Conservation (phyloP, 306 rosid genomes). For the Casuarina cunninghamiana region DNA sequence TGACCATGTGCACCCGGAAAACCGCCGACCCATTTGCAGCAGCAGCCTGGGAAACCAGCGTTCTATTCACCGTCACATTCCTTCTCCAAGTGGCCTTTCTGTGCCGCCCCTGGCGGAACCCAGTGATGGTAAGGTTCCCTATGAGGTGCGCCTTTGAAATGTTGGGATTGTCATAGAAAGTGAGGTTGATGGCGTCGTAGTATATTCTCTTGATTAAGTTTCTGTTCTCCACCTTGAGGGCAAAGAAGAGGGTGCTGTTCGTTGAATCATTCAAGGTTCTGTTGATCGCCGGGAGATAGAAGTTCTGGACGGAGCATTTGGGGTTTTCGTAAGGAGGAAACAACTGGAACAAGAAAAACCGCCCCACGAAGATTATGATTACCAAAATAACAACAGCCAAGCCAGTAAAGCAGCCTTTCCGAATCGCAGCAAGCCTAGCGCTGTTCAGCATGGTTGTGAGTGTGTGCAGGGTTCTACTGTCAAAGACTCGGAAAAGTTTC, state of each 20-base stretch:
- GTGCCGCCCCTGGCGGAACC: slow-evolving; percentile 72
- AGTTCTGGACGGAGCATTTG: slow-evolving; percentile 32
- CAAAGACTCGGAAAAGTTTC: not conserved
- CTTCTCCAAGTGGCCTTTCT: slow-evolving; percentile 42
- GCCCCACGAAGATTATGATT: too few relatives aligned
- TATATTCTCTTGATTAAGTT: slow-evolving; percentile 72
- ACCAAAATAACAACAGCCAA: too few relatives aligned
- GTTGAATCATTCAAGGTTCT: slow-evolving; percentile 30
- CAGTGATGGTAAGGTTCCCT: slow-evolving; percentile 24
- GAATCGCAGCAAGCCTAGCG: too few relatives aligned
- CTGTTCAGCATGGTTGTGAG: too few relatives aligned
- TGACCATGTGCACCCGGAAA: slow-evolving; percentile 54
- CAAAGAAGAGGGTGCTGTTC: slow-evolving; percentile 41
- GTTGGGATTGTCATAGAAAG: slow-evolving; percentile 28
- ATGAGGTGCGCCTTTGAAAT: slow-evolving; percentile 14
- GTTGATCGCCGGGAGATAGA: slow-evolving; percentile 77
- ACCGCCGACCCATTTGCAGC: not conserved
- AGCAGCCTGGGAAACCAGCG: slow-evolving; percentile 7
- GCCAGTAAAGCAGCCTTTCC: too few relatives aligned
- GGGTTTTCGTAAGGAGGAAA: slow-evolving; percentile 36
- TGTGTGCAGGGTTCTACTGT: not conserved
- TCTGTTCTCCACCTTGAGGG: slow-evolving; percentile 37
- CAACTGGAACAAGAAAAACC: too few relatives aligned
- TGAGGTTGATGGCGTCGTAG: slow-evolving; percentile 57
- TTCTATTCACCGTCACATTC: slow-evolving; percentile 19